phyloP scores from a whole-genome alignment of 192 early-diverging fungal species.

The Backusella morwellensis region DNA sequence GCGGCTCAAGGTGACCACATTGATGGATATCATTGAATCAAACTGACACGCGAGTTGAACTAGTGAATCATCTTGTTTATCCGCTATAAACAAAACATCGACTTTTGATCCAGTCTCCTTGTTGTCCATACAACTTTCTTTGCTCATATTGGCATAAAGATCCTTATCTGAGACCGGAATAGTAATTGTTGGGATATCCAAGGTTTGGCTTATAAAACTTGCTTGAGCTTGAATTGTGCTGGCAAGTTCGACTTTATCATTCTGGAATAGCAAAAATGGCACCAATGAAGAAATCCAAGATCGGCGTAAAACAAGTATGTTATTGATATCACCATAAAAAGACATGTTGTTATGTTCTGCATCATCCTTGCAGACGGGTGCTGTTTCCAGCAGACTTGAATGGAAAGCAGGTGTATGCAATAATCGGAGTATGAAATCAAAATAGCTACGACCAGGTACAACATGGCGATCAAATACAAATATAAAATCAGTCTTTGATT shows the following conservation, averaged over 20 bases:
- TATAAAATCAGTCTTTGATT: neutral
- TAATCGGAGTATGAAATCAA: slow-evolving; percentile 39
- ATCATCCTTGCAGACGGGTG: neutral
- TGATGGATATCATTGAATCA: neutral
- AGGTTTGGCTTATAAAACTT: slow-evolving; percentile 13
- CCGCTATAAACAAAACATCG: neutral
- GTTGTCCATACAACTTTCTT: neutral
- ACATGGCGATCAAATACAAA: slow-evolving; percentile 3
- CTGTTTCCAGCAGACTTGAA: slow-evolving; percentile 38
- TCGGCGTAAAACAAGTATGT: neutral
- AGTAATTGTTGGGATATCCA: slow-evolving; percentile 46
- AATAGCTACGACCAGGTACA: slow-evolving; percentile 24
- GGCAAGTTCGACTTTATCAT: neutral
- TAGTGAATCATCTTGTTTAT: neutral
- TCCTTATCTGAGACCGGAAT: slow-evolving; percentile 40
- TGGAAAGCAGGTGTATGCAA: slow-evolving; percentile 41
- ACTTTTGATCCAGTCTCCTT: neutral
- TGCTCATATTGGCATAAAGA: neutral
- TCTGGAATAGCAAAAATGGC: neutral
- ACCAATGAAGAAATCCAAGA: neutral
- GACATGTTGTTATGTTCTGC: slow-evolving; percentile 2
- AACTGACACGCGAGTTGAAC: neutral
- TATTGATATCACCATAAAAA: slow-evolving; percentile 10
- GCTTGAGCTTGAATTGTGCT: neutral
- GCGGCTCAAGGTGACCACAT: neutral